A percentile compares a stretch with the other conserved stretches of the same genome.
Evolutionary conservation across 129 eudicot genomes (phyloP).

Genomic region (Lactuca sativa): DNA sequence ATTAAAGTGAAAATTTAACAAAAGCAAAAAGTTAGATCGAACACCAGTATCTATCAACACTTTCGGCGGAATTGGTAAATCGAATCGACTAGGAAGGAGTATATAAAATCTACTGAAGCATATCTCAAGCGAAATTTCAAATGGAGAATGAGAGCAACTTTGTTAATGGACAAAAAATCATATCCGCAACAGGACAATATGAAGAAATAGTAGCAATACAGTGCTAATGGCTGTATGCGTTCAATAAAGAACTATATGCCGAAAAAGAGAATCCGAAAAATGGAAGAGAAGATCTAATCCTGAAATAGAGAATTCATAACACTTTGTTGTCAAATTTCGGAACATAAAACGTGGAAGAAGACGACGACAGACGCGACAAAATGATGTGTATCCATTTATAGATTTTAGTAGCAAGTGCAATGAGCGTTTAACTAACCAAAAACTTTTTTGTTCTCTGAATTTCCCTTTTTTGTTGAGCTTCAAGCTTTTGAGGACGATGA

Average conservation of each 20-base stretch:
- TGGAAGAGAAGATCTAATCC: conserved; percentile 31
- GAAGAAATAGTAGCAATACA: neutral
- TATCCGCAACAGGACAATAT: conserved; percentile 2
- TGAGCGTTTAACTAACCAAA: conserved; percentile 25
- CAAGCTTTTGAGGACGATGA: conserved; percentile 19
- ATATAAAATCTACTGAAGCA: neutral
- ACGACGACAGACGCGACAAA: conserved; percentile 36
- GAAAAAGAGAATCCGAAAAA: conserved; percentile 21
- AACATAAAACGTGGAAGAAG: conserved; percentile 17
- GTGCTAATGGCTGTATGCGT: conserved; percentile 2
- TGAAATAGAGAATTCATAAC: conserved; percentile 13
- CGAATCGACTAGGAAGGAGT: conserved; percentile 4
- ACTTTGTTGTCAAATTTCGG: conserved; percentile 22
- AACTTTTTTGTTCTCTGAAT: neutral
- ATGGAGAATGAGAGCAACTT: neutral
- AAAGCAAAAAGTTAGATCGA: conserved; percentile 8
- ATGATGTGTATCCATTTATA: neutral
- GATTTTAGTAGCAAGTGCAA: conserved; percentile 6
- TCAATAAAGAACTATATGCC: conserved; percentile 9
- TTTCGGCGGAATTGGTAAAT: neutral
- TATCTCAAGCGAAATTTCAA: conserved; percentile 3
- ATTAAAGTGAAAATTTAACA: conserved; percentile 1
- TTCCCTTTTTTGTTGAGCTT: conserved; percentile 16
- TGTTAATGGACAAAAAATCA: neutral
- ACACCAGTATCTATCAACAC: neutral